These are phyloP conservation scores for Aureobasidium sp. DNA, from an alignment of 2,329 filamentous ascomycete species.

Conservation along the genomic window DNA sequence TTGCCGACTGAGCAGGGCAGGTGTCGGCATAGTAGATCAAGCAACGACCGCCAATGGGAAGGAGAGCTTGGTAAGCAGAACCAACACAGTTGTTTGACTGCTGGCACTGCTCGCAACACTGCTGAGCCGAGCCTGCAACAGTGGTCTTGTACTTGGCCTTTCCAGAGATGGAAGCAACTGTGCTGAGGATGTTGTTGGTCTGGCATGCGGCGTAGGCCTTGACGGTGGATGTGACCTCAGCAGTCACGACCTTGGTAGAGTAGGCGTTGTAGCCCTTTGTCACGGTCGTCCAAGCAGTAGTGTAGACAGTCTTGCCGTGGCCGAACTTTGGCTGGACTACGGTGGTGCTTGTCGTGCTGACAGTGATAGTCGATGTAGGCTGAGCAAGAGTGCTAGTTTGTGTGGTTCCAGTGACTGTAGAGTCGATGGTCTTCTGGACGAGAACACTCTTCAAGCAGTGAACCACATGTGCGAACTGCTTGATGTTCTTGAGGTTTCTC, in stretches of 20 bases:
- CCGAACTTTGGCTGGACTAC: conserved; percentile 2
- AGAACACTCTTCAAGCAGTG: conserved; percentile 14
- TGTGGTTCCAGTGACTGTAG: conserved; percentile 7
- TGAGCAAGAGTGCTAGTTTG: conserved; percentile 14
- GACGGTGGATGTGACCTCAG: conserved; percentile 15
- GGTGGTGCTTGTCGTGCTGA: conserved; percentile 12
- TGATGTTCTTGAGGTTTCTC: neutral
- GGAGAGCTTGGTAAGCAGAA: conserved; percentile 8
- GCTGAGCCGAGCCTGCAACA: conserved; percentile 7
- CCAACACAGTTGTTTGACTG: conserved; percentile 10
- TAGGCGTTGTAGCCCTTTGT: conserved; percentile 13
- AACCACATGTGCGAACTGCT: conserved; percentile 9
- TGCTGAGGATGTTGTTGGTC: conserved; percentile 17
- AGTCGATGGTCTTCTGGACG: conserved; percentile 4
- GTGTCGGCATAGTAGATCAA: conserved; percentile 6
- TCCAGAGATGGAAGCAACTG: neutral
- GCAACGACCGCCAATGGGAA: conserved; percentile 8
- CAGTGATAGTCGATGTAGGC: conserved; percentile 7
- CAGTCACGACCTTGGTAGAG: conserved; percentile 7
- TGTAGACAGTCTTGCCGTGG: conserved; percentile 7
- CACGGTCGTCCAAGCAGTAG: conserved; percentile 5
- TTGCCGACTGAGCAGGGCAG: conserved; percentile 6
- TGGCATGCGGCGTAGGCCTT: conserved; percentile 17
- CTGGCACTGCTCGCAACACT: conserved; percentile 18
- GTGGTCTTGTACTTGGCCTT: conserved; percentile 16